A percentile compares a stretch with the other conserved stretches of the same genome.
These are phyloP conservation scores for Fagopyrum tataricum DNA, from an alignment of 148 eudicot species.

Conservation along the genomic window DNA sequence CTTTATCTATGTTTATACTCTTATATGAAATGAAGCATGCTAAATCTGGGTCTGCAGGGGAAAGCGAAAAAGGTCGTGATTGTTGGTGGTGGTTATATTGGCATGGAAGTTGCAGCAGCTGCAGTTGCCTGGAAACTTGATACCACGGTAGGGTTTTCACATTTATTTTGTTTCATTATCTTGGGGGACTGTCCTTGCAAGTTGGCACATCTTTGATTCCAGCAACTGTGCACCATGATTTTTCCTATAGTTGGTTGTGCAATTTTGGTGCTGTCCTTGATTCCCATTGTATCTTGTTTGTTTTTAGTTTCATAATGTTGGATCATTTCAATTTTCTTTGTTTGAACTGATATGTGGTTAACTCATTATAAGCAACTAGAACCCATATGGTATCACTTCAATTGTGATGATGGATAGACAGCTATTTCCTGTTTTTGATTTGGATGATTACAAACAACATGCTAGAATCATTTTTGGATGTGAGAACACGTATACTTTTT, in stretches of 20 bases:
- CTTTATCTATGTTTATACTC: background rate
- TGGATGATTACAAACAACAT: background rate
- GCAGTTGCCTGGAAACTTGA: conserved; percentile 92
- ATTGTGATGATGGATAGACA: background rate
- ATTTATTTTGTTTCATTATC: background rate
- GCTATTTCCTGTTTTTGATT: background rate
- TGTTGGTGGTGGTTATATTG: conserved; percentile 98
- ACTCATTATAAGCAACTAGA: background rate
- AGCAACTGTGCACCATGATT: background rate
- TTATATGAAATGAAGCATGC: conserved; percentile 5
- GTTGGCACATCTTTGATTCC: background rate
- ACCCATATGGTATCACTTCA: background rate
- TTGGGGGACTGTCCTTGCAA: background rate
- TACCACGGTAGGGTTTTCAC: conserved; percentile 61
- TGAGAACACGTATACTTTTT: background rate
- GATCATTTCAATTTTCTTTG: background rate
- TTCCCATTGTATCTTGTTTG: background rate
- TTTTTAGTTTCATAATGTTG: background rate
- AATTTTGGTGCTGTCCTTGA: background rate
- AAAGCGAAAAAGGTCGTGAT: conserved; percentile 76
- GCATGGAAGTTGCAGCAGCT: conserved; percentile 99
- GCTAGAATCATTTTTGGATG: background rate
- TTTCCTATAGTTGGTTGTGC: background rate
- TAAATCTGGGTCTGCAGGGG: conserved; percentile 37
- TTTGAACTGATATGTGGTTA: background rate